Evolutionary conservation across 208 protist species (phyloP).

Genomic region (Acanthamoeba royreba): DNA sequence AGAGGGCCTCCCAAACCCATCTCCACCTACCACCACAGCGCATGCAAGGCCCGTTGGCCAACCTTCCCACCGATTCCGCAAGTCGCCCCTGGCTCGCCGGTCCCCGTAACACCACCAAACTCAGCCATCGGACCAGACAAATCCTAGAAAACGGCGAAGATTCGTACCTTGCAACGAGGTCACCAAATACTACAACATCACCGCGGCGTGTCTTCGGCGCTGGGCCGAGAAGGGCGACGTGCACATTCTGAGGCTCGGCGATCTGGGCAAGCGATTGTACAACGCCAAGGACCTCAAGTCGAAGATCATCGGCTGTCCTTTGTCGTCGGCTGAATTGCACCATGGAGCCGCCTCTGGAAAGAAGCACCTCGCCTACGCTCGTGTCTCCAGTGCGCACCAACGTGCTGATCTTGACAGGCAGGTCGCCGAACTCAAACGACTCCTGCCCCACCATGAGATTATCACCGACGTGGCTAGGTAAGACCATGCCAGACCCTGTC

Average conservation of each 20-base stretch:
- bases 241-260: neutral
- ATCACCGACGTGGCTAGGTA: neutral
- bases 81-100: neutral
- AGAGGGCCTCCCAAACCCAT: too few species aligned
- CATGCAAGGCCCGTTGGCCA: neutral
- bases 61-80: neutral
- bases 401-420: neutral
- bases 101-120: neutral
- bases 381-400: neutral
- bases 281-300: neutral
- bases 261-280: neutral
- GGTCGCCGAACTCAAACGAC: neutral
- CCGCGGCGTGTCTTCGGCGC: neutral
- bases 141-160: neutral
- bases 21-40: neutral
- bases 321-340: neutral
- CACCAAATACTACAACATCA: neutral
- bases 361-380: neutral
- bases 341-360: neutral
- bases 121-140: neutral
- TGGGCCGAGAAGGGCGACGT: slow-evolving; percentile 16
- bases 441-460: neutral
- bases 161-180: neutral
- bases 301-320: neutral
- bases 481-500: too few species aligned